Conservation (phyloP, 257 asterid genomes). For the Lantana camara region DNA sequence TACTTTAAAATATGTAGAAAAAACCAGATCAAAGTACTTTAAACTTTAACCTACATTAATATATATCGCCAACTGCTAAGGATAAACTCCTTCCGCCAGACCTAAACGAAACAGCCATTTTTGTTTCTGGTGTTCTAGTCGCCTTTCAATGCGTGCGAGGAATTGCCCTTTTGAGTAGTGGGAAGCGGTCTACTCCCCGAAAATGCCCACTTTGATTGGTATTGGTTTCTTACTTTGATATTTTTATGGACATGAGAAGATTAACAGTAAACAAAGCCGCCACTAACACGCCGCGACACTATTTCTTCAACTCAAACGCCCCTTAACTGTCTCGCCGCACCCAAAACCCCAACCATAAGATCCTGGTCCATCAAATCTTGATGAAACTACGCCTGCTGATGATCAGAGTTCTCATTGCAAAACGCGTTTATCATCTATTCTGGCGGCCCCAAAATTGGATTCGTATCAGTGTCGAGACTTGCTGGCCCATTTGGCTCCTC, state of each 20-base stretch:
- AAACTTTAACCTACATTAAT: too few species aligned
- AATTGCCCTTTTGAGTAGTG: too few species aligned
- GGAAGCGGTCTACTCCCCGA: too few species aligned
- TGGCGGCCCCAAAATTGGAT: constrained; percentile 49
- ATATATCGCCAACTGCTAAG: too few species aligned
- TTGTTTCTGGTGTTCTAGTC: too few species aligned
- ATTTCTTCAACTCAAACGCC: constrained; percentile 50
- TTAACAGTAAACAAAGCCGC: constrained; percentile 33
- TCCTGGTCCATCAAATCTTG: constrained; percentile 18
- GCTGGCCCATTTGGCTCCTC: constrained; percentile 47
- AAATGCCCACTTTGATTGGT: too few species aligned
- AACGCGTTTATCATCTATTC: constrained; percentile 51
- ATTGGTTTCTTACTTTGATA: neutral
- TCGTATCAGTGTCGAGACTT: constrained; percentile 46
- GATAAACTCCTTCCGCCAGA: too few species aligned
- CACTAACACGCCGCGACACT: constrained; percentile 38
- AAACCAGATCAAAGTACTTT: too few species aligned
- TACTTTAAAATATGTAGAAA: too few species aligned
- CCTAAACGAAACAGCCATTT: too few species aligned
- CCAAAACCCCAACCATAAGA: constrained; percentile 23
- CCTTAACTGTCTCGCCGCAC: constrained; percentile 43
- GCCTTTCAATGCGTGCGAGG: too few species aligned
- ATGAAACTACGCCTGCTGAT: too few species aligned
- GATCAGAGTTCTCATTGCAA: constrained; percentile 30
- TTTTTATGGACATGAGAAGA: constrained; percentile 65